Percentiles rank a stretch among this genome's conserved stretches.
Conservation (phyloP, 176 grass and related monocot species). For the Ensete glaucum region DNA sequence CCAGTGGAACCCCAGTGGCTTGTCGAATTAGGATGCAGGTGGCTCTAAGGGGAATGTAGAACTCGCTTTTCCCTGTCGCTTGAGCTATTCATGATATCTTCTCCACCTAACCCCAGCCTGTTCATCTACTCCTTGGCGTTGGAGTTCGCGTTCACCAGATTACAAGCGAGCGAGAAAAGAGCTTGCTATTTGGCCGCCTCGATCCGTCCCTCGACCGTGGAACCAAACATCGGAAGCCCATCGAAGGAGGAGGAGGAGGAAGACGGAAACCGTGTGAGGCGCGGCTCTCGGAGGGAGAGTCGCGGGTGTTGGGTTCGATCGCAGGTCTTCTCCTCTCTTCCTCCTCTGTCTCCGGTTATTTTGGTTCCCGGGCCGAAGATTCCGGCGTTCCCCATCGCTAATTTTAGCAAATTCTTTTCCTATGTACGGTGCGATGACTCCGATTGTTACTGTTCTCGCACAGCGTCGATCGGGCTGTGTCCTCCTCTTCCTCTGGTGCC, state of each 20-base stretch:
- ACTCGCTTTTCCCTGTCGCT: no score
- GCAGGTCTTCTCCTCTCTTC: not conserved
- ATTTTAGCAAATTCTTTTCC: not conserved
- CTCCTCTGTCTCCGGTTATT: not conserved
- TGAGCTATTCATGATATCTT: no score
- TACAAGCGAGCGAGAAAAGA: no score
- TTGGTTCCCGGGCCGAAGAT: not conserved
- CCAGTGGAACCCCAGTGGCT: no score
- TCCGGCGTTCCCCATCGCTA: not conserved
- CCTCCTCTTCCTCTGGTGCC: not conserved
- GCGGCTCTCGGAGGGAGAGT: not conserved
- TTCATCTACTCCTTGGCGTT: no score
- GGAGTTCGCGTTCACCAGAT: no score
- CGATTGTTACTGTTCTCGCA: not conserved
- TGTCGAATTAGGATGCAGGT: no score
- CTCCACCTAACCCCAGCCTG: no score
- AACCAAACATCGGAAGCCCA: not conserved
- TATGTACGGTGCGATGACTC: slow-evolving; percentile 2
- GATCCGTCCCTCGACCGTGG: not conserved
- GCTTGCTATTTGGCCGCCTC: not conserved
- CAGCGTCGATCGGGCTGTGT: not conserved
- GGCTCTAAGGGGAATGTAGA: no score
- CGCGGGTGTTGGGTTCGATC: not conserved
- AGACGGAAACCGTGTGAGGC: not conserved
- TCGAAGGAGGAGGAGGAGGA: not conserved